Percentiles rank a stretch among this genome's conserved stretches.
These are phyloP conservation scores for Syzygium malaccense DNA, from an alignment of 441 rosid species.

Conservation along the genomic window DNA sequence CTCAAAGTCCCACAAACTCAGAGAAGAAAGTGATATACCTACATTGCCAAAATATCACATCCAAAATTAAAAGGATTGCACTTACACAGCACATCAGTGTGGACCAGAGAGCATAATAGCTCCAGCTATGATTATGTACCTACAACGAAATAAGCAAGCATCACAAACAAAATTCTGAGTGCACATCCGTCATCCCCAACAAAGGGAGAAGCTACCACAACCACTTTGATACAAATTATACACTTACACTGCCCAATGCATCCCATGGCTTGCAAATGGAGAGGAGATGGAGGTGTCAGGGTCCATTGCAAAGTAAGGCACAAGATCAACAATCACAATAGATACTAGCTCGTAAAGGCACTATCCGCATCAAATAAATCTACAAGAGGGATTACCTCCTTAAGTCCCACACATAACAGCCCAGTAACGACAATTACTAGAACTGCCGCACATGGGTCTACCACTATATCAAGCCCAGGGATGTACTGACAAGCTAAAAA, in stretches of 20 bases:
- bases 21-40: too few species aligned
- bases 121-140: constrained; percentile 79
- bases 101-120: constrained; percentile 67
- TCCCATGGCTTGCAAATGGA: constrained; percentile 79
- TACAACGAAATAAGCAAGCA: constrained; percentile 24
- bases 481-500: constrained; percentile 75
- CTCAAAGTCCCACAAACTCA: too few species aligned
- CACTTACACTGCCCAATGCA: constrained; percentile 98
- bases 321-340: constrained; percentile 80
- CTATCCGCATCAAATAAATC: not conserved
- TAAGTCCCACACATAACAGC: constrained; percentile 87
- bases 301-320: constrained; percentile 62
- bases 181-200: not conserved
- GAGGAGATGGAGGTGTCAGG: constrained; percentile 41
- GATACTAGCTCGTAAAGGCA: constrained; percentile 29
- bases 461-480: constrained; percentile 74
- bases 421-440: constrained; percentile 81
- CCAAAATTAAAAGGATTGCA: too few species aligned
- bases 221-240: constrained; percentile 1
- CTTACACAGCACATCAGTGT: too few species aligned
- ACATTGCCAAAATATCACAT: too few species aligned
- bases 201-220: not conserved
- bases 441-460: constrained; percentile 90
- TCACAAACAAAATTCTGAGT: not conserved
- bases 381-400: constrained; percentile 54